These are phyloP conservation scores for Capsicum chinense DNA, from an alignment of 257 asterid species.

Conservation along the genomic window DNA sequence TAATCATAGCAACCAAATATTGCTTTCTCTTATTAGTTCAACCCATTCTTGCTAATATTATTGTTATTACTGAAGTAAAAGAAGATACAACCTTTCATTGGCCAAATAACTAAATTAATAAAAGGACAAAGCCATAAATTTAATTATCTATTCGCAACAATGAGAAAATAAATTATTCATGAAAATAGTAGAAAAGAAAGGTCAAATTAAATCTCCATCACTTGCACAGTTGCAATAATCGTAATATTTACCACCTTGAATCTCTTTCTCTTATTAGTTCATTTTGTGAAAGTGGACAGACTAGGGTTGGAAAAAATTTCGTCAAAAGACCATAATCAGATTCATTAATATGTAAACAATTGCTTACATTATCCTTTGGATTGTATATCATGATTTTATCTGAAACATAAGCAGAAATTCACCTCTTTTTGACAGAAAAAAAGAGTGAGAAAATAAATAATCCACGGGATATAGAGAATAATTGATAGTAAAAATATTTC, in stretches of 20 bases:
- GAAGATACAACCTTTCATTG: background rate
- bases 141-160: background rate
- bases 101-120: background rate
- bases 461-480: no score
- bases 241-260: background rate
- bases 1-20: background rate
- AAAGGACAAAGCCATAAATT: background rate
- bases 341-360: background rate
- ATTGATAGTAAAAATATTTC: no score
- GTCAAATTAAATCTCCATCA: background rate
- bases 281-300: background rate
- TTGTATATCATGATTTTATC: background rate
- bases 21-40: background rate
- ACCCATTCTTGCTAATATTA: background rate
- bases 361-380: background rate
- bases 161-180: background rate
- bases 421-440: no score
- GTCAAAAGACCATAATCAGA: background rate
- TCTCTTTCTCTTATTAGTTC: background rate
- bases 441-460: no score
- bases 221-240: background rate
- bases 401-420: no score
- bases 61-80: background rate
- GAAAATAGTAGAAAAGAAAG: background rate
- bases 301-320: background rate